Percentiles rank a stretch among this genome's conserved stretches.
These are phyloP conservation scores for Pichia inconspicua DNA, from an alignment of 1,139 yeast species.

Conservation along the genomic window DNA sequence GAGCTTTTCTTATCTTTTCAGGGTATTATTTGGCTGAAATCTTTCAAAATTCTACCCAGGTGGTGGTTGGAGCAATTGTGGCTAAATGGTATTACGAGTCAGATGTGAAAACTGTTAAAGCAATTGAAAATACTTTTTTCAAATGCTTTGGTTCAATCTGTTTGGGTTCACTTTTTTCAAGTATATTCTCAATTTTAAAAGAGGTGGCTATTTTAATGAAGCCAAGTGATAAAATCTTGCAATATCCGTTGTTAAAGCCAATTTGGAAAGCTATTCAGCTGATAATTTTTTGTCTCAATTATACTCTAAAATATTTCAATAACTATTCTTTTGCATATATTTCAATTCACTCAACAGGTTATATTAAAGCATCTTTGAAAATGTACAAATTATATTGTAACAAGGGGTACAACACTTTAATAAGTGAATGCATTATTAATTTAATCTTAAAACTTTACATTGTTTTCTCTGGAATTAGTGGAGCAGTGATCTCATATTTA, in stretches of 20 bases:
- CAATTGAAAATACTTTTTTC: slow-evolving; percentile 72
- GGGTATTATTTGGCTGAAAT: slow-evolving; percentile 84
- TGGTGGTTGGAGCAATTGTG: slow-evolving; percentile 72
- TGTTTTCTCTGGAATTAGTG: slow-evolving; percentile 53
- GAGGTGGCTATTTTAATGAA: slow-evolving; percentile 11
- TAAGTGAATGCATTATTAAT: slow-evolving; percentile 73
- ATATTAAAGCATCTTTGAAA: slow-evolving; percentile 67
- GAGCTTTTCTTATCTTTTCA: slow-evolving; percentile 43
- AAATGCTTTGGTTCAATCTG: slow-evolving; percentile 87
- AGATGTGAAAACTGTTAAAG: slow-evolving; percentile 65
- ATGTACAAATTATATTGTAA: slow-evolving; percentile 67
- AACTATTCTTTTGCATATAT: slow-evolving; percentile 83
- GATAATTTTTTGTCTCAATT: slow-evolving; percentile 27
- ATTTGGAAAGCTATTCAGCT: slow-evolving; percentile 60
- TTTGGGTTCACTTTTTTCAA: slow-evolving; percentile 76
- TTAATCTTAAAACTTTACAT: slow-evolving; percentile 73
- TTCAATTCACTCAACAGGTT: slow-evolving; percentile 77
- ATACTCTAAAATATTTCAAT: slow-evolving; percentile 56
- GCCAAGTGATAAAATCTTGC: slow-evolving; percentile 16
- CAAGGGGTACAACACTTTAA: slow-evolving; percentile 55
- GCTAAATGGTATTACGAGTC: slow-evolving; percentile 95
- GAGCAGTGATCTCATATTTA: slow-evolving; percentile 49
- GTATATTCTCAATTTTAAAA: slow-evolving; percentile 53
- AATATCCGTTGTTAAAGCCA: slow-evolving; percentile 30
- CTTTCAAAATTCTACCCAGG: slow-evolving; percentile 73